These are phyloP conservation scores for Parathielavia appendiculata DNA, from an alignment of 495 filamentous ascomycete genomes.

Conservation along the genomic window DNA sequence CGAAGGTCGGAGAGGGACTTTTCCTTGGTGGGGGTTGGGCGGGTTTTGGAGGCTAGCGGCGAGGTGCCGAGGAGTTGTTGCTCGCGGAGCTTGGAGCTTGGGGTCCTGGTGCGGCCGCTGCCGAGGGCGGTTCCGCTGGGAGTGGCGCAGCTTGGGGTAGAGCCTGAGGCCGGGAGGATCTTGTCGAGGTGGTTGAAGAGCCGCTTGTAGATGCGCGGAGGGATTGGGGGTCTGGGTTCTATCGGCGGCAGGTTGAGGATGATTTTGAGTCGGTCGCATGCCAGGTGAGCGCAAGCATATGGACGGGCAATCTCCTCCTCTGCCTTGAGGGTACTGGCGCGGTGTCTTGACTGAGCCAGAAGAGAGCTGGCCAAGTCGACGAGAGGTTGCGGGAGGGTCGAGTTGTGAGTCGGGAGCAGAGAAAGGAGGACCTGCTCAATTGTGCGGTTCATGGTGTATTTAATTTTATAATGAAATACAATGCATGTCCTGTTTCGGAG, in stretches of 20 bases:
- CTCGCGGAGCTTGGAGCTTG: constrained; percentile 35
- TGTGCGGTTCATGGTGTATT: constrained; percentile 61
- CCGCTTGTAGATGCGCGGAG: constrained; percentile 76
- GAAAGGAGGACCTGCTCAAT: constrained; percentile 71
- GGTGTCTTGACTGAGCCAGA: constrained; percentile 78
- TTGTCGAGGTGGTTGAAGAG: constrained; percentile 76
- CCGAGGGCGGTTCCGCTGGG: constrained; percentile 21
- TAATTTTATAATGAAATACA: neutral
- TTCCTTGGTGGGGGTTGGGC: constrained; percentile 30
- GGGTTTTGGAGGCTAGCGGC: constrained; percentile 17
- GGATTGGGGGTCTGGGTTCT: constrained; percentile 73
- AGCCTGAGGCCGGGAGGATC: constrained; percentile 50
- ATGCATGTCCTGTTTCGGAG: too few relatives aligned
- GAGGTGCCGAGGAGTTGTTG: constrained; percentile 15
- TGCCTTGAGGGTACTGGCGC: constrained; percentile 70
- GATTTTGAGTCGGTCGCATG: constrained; percentile 81
- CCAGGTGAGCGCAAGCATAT: constrained; percentile 88
- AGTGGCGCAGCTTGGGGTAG: constrained; percentile 23
- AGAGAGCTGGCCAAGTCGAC: constrained; percentile 71
- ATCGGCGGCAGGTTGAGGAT: constrained; percentile 79
- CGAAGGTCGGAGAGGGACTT: constrained; percentile 37
- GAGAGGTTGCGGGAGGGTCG: constrained; percentile 67
- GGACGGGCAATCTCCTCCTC: constrained; percentile 84
- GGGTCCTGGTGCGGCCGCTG: constrained; percentile 23
- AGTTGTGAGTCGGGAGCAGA: constrained; percentile 71